Evolutionary conservation across 352 stramenopile species (phyloP), one percentile per base, ranked within the genome.

Genomic region (Pythium utonaiense): DNA sequence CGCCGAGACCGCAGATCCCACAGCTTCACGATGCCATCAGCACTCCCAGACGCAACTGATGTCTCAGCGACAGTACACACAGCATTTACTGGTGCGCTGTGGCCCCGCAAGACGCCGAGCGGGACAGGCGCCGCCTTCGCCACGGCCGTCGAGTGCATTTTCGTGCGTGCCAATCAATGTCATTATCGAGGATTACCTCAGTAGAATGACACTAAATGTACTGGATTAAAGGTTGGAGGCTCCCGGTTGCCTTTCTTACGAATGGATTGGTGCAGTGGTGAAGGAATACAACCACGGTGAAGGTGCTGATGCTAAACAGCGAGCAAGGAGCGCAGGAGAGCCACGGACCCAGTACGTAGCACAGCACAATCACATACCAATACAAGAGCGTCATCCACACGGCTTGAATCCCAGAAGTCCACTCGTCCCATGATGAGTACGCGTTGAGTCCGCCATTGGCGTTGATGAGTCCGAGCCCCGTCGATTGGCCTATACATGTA

Each of bases 1-100:
- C 85, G 77, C 13, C 85, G 77, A 42, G 78, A 72, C 19, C 64
- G 74, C 42, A 94, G 57, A 61, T 88, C 67, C 85, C 85, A 94
- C 22, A 94, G 61, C 60, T 89, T 92, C 24, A 94, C 69, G 12
- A 67, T 58, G 6, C 85, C 85, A 45, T 94, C 79, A 1, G 76
- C 85, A 22, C 60, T 64, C 1, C 80, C 82, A 16, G 85, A 92
- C 0, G 81, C 66, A 27, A 91, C 19, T 2, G 28, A 56, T 0
- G 70, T 74, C 6, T 53, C 10, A 1, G 69, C 61, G 6, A 92
- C 34, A n/a, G 89, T 89, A 36, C 69, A 60, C 8, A 80, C 75
- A 47, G 69, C 60, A 64, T 94, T 90, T 42, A 91, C 78, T 3
- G 85, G 68, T 3, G 61, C 70, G 30, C 70, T 56, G 30, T 94